These are phyloP conservation scores for Pichia cephalocereana DNA, from an alignment of 805 yeast species.

Conservation along the genomic window DNA sequence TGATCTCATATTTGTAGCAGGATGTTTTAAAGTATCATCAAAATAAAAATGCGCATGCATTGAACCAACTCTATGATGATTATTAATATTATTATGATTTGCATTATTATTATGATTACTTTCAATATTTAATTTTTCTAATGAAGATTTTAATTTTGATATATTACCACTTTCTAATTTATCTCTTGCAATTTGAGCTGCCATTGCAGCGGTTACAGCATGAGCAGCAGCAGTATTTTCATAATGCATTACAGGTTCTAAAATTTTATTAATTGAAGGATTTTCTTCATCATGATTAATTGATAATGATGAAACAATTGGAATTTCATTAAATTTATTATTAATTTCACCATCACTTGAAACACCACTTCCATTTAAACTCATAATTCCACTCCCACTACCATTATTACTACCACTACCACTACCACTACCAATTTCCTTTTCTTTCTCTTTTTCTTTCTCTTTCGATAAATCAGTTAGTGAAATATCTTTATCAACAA, in stretches of 20 bases:
- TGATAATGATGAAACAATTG: not conserved
- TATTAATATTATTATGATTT: not conserved
- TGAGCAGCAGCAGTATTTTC: conserved; percentile 28
- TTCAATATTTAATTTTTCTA: conserved; percentile 8
- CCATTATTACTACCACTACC: not conserved
- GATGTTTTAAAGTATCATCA: conserved; percentile 55
- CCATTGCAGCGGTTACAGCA: conserved; percentile 31
- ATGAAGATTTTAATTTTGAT: conserved; percentile 21
- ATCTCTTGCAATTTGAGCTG: conserved; percentile 31
- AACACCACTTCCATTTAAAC: too few species aligned
- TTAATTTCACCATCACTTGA: not conserved
- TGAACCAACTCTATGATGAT: conserved; percentile 47
- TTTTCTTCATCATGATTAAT: not conserved
- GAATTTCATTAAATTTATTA: not conserved
- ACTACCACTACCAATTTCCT: not conserved
- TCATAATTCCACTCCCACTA: not conserved
- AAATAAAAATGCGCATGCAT: conserved; percentile 75
- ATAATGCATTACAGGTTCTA: not conserved
- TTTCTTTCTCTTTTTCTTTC: too few species aligned
- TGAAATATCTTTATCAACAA: not conserved
- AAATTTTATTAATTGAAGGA: conserved; percentile 3
- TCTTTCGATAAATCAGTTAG: not conserved
- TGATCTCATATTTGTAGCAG: conserved; percentile 28
- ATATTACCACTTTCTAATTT: conserved; percentile 1
- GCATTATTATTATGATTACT: not conserved